These are phyloP conservation scores for Diaporthe helianthi DNA, from an alignment of 2,329 filamentous ascomycete genomes.

Conservation along the genomic window DNA sequence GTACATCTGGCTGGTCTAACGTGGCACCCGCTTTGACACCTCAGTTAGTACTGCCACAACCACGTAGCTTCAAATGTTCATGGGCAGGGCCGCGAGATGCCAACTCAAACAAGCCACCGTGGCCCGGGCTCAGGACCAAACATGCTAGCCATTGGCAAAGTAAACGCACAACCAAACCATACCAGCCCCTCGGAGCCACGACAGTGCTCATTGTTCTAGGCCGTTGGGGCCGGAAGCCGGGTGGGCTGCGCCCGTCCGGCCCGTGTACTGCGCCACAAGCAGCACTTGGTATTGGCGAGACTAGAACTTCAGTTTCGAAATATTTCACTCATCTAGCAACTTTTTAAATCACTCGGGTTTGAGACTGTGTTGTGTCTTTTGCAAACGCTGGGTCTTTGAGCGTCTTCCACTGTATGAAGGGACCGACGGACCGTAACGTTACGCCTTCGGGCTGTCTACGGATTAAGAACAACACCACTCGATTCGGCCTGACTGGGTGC, in stretches of 20 bases:
- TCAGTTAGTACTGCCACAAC: neutral
- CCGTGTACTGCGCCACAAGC: slow-evolving; percentile 8
- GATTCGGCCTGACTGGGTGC: neutral
- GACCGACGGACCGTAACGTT: no score
- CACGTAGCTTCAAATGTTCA: neutral
- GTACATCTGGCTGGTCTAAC: neutral
- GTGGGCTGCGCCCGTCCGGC: neutral
- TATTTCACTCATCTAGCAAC: no score
- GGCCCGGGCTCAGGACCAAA: neutral
- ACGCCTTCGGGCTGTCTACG: neutral
- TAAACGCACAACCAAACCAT: neutral
- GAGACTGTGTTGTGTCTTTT: no score
- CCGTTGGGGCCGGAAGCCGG: slow-evolving; percentile 10
- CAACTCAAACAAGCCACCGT: slow-evolving; percentile 4
- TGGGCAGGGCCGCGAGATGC: neutral
- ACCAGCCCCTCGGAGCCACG: neutral
- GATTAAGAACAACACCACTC: no score
- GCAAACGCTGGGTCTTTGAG: no score
- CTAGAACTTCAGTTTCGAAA: no score
- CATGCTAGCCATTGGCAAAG: neutral
- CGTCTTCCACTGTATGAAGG: no score
- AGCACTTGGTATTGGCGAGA: no score
- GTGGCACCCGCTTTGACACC: neutral
- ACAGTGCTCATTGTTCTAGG: neutral
- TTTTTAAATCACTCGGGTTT: no score